These are phyloP conservation scores for Hordeum pubiflorum DNA, from an alignment of 202 grass and related monocot genomes.

Conservation along the genomic window DNA sequence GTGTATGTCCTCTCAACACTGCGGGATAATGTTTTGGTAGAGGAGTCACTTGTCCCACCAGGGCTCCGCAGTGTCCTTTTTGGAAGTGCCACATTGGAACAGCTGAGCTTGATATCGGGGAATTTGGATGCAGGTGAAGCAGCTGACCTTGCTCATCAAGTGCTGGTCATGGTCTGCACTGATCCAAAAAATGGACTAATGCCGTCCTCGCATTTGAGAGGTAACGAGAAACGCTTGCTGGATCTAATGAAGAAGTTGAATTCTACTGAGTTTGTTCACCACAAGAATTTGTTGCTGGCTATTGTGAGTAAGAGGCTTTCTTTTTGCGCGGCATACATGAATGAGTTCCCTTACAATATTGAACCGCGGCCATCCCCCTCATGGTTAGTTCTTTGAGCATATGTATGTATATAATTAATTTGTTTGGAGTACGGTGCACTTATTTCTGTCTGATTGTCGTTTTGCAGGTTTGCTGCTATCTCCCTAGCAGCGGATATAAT, in stretches of 20 bases:
- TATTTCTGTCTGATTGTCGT: constrained; percentile 17
- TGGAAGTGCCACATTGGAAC: constrained; percentile 81
- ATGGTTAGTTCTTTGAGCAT: constrained; percentile 55
- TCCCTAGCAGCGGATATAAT: constrained; percentile 75
- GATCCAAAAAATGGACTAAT: constrained; percentile 89
- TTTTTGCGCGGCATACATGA: constrained; percentile 73
- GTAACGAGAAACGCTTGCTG: constrained; percentile 82
- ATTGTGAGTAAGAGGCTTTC: constrained; percentile 54
- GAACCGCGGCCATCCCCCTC: constrained; percentile 53
- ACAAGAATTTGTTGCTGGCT: constrained; percentile 61
- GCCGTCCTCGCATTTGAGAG: constrained; percentile 60
- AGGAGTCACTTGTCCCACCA: constrained; percentile 70
- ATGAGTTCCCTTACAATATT: constrained; percentile 70
- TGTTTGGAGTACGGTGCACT: constrained; percentile 11
- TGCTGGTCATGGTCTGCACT: constrained; percentile 74
- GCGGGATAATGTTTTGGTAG: constrained; percentile 59
- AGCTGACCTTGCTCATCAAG: constrained; percentile 71
- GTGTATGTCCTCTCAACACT: constrained; percentile 55
- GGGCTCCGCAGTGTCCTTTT: constrained; percentile 86
- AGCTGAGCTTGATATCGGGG: constrained; percentile 66
- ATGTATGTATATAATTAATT: not conserved
- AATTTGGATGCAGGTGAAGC: constrained; percentile 46
- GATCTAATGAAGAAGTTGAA: constrained; percentile 88
- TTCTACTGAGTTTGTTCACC: constrained; percentile 53
- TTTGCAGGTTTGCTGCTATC: constrained; percentile 72